Evolutionary conservation across 495 filamentous ascomycete species (phyloP).

Genomic region (Neurospora cerealis): DNA sequence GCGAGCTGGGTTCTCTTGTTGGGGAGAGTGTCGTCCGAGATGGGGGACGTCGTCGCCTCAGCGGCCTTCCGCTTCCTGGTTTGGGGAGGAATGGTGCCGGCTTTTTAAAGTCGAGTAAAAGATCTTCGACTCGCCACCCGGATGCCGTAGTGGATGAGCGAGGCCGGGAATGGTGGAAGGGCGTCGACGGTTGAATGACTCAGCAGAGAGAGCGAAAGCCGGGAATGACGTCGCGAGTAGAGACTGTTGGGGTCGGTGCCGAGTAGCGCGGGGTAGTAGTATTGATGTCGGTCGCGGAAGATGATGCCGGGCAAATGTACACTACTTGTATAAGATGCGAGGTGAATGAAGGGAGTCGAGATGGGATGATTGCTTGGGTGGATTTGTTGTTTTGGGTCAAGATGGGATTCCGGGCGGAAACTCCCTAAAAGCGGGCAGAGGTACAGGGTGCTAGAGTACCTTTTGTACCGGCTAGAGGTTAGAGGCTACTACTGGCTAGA

Average conservation of each 20-base stretch:
- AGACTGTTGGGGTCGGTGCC: not conserved
- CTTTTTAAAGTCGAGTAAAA: constrained; percentile 6
- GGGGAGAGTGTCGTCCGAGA: constrained; percentile 24
- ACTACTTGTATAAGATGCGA: not conserved
- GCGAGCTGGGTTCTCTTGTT: constrained; percentile 42
- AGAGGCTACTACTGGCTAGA: not conserved
- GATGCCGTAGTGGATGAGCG: not conserved
- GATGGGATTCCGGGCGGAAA: not conserved
- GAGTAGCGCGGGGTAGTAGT: not conserved
- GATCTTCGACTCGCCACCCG: constrained; percentile 3
- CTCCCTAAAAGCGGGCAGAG: not conserved
- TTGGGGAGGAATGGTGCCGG: constrained; percentile 49
- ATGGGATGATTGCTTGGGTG: not conserved
- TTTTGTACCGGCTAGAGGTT: not conserved
- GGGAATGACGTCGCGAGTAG: constrained; percentile 1
- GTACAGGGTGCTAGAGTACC: not conserved
- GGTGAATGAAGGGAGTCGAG: not conserved
- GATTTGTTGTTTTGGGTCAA: not conserved
- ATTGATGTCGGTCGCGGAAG: not conserved
- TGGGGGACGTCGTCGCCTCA: constrained; percentile 54
- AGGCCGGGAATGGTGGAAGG: not conserved
- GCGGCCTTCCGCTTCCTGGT: constrained; percentile 89
- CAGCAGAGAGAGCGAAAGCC: not conserved
- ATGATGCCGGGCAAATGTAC: not conserved
- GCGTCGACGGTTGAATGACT: not conserved